Conservation (phyloP, 2,329 filamentous ascomycete genomes). For the Fusarium sp. region DNA sequence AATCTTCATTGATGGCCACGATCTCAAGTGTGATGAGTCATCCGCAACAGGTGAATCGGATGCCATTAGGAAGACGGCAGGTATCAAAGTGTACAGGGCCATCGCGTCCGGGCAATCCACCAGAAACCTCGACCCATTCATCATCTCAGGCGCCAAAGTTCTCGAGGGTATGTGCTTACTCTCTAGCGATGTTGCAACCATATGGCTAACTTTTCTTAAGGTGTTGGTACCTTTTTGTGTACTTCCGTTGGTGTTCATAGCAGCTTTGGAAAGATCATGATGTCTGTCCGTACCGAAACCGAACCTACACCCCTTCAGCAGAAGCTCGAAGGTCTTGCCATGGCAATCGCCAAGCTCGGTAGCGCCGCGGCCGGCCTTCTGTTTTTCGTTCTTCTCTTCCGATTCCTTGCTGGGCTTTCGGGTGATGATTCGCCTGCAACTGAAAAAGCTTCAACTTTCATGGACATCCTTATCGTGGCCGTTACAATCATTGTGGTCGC, state of each 20-base stretch:
- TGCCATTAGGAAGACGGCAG: slow-evolving; percentile 73
- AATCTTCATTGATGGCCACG: slow-evolving; percentile 68
- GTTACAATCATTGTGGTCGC: slow-evolving; percentile 69
- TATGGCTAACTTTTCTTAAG: slow-evolving; percentile 30
- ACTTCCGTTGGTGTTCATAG: slow-evolving; percentile 59
- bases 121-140: slow-evolving; percentile 58
- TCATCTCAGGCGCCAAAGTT: slow-evolving; percentile 66
- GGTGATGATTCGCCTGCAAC: slow-evolving; percentile 57
- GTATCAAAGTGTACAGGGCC: slow-evolving; percentile 55
- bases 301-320: slow-evolving; percentile 64
- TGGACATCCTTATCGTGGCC: slow-evolving; percentile 73
- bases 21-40: slow-evolving; percentile 74
- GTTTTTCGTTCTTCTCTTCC: neutral
- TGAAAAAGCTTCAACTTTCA: slow-evolving; percentile 67
- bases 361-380: neutral
- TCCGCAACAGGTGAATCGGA: slow-evolving; percentile 79
- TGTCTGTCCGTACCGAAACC: slow-evolving; percentile 61
- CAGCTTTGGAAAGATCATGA: slow-evolving; percentile 65
- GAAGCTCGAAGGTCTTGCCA: slow-evolving; percentile 52
- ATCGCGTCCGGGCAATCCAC: neutral
- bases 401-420: neutral
- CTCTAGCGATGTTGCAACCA: no score
- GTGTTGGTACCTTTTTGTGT: slow-evolving; percentile 63
- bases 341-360: neutral
- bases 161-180: no score